Evolutionary conservation across 306 rosid species (phyloP), one percentile per base, ranked within the genome.

Genomic region (Cucumis melo): DNA sequence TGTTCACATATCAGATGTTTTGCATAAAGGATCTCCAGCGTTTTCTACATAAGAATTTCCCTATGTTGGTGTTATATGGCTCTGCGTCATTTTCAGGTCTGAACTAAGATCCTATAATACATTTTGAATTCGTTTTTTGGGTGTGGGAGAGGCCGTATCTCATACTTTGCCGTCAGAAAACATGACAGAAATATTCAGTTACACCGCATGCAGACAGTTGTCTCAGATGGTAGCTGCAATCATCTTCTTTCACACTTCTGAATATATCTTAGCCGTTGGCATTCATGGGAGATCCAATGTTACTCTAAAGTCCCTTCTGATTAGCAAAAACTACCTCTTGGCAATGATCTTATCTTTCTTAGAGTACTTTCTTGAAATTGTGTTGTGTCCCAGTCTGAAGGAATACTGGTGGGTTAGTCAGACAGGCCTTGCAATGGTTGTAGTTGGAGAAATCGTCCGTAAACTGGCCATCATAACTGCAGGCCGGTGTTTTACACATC

Each of bases 401-500:
- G 96, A 89, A 77, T 54, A 85, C 32, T 87, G 93, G 96, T 81
- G 85, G 81, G 19, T 93, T 73, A 89, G 92, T 83, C 39, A 87
- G 78, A 51, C 76, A 29, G 98, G 98, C 41, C 86, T 93, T 59
- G 79, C 83, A 27, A 50, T 89, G 87, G 85, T 93, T 75, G 73
- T 89, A 54, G 73, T 84, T 15, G 98, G 98, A 34, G 98, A 93
- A 84, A 78, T 86, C 76, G 36, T 91, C 15, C 85, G 98, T 79
- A 93, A 87, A 82, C 17, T 80, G 80, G 92, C 91, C 36, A 85
- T 93, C 62, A 57, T 91, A 70, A 91, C 98, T 1, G 98, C 97
- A 55, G 89, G 96, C 72, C 79, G 48, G 66, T 77, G 93, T 24
- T 93, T 93, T 84, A 93, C 97, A 23, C 98, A 93, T 86, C 81